Evolutionary conservation across 2,329 filamentous ascomycete genomes (phyloP), one percentile per base, ranked within the genome.

Genomic region (Tolypocladium pustulatum): DNA sequence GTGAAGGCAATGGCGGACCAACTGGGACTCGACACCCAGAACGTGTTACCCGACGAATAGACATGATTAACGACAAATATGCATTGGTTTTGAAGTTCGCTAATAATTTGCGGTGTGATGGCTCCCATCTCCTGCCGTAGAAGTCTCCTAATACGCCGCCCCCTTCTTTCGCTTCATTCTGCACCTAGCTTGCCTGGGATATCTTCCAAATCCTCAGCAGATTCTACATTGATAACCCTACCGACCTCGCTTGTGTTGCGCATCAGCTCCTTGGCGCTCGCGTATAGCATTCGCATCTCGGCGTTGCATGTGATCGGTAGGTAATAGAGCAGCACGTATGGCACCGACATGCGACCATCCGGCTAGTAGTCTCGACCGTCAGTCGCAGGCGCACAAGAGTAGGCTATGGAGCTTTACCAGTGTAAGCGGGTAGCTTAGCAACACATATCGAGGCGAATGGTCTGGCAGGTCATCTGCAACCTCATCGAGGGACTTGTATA

Each of bases 321-420:
- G 76, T 96, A 97, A 78, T 96, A 97, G 27, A 99, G 77, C 71
- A 97, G 84, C 54, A 97, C 91, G 72, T 99, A 99, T 12, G 94
- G 94, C 3, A 96, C 91, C 6, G 90, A 89, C 51, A 91, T 73
- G 34, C 94, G 86, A 59, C 94, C 94, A 57, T 89, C 91, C 52
- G 86, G 78, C 90, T 95, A 25, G 64, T 20, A 46, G 32, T 17
- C 30, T 32, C 12, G 5, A 34, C 34, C 4, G 36, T 59, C 58
- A 59, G 54, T 40, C 25, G 27, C 4, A 4, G n/a, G 30, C 53
- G 34, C 34, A 36, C 4, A 20, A 34, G 13, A 8, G 22, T 8
- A 15, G 12, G 25, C 5, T 15, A 5, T 9, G 20, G 53, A 59
- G 67, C 81, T 63, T 22, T 77, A 96, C 91, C 74, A 95, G 74